phyloP scores from a whole-genome alignment of 306 rosid genomes.

The Fagus crenata region DNA sequence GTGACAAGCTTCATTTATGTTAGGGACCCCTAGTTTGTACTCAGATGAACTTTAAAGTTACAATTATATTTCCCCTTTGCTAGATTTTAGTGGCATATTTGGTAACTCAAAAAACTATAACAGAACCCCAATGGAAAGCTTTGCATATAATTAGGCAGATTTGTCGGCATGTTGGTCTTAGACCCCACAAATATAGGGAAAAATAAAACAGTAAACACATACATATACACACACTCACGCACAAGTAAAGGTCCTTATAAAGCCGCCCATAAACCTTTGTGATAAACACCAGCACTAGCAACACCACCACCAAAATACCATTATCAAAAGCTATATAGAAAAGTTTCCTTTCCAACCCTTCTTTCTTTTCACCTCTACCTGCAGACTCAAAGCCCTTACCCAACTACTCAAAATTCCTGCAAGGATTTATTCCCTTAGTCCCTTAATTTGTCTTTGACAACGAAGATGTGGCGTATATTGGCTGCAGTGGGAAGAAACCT shows the following conservation, averaged over 20 bases:
- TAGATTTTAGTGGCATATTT: neutral
- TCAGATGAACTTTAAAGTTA: slow-evolving; percentile 40
- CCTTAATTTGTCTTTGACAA: too few species aligned
- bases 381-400: neutral
- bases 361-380: neutral
- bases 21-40: slow-evolving; percentile 29
- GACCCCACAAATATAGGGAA: slow-evolving; percentile 40
- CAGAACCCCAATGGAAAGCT: slow-evolving; percentile 9
- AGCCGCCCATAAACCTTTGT: slow-evolving; percentile 41
- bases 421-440: neutral
- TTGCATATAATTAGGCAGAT: slow-evolving; percentile 38
- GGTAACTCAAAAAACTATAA: neutral
- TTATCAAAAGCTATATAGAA: slow-evolving; percentile 41
- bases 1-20: slow-evolving; percentile 30
- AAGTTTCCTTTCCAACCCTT: slow-evolving; percentile 30
- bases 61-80: slow-evolving; percentile 24
- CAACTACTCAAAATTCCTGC: neutral
- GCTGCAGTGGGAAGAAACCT: slow-evolving; percentile 49
- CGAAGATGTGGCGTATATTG: slow-evolving; percentile 23
- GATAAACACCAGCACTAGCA: slow-evolving; percentile 70
- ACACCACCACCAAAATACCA: slow-evolving; percentile 47
- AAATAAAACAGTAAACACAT: neutral
- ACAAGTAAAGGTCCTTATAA: neutral
- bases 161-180: slow-evolving; percentile 58
- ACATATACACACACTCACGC: neutral